phyloP scores from a whole-genome alignment of 495 filamentous ascomycete genomes.

The Penicillium antarcticum region DNA sequence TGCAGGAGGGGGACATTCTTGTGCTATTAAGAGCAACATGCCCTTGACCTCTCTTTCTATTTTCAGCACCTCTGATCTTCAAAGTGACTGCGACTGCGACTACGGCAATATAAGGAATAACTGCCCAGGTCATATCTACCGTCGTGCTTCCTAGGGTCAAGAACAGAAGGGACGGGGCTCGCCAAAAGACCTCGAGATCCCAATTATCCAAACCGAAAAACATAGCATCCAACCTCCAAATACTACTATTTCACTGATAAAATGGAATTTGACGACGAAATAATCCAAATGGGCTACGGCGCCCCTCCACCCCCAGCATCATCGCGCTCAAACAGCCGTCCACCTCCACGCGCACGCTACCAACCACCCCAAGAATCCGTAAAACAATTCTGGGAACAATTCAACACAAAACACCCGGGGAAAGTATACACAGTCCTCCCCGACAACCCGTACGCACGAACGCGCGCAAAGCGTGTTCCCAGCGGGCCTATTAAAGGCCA shows the following conservation, averaged over 20 bases:
- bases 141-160: not conserved
- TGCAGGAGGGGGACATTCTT: not conserved
- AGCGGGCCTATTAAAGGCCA: slow-evolving; percentile 52
- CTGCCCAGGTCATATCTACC: not conserved
- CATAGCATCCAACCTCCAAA: not conserved
- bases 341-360: slow-evolving; percentile 44
- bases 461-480: slow-evolving; percentile 51
- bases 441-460: slow-evolving; percentile 66
- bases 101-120: slow-evolving; percentile 1
- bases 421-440: slow-evolving; percentile 71
- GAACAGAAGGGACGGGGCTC: not conserved
- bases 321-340: slow-evolving; percentile 36
- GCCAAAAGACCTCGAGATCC: too few species aligned
- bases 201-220: not conserved
- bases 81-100: too few species aligned
- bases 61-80: not conserved
- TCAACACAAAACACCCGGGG: slow-evolving; percentile 59
- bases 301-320: slow-evolving; percentile 29
- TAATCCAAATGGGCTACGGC: slow-evolving; percentile 14
- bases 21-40: not conserved
- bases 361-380: slow-evolving; percentile 68
- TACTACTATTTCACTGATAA: not conserved
- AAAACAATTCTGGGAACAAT: slow-evolving; percentile 76
- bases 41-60: not conserved
- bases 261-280: slow-evolving; percentile 37